Conservation (phyloP, 2,329 filamentous ascomycete species). For the Huntiella decipiens region DNA sequence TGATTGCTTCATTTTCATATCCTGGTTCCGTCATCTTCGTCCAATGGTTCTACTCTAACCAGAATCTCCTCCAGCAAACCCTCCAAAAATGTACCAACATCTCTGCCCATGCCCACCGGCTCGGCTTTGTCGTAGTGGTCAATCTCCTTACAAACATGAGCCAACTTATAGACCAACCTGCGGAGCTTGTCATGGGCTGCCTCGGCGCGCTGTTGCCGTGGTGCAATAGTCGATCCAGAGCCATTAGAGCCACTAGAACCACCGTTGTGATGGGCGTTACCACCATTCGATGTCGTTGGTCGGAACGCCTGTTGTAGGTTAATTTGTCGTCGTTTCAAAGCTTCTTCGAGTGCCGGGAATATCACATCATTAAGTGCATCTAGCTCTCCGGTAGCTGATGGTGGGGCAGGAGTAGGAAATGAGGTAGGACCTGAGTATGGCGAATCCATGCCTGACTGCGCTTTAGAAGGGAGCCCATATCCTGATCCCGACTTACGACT, state of each 20-base stretch:
- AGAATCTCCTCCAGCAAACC: slow-evolving; percentile 80
- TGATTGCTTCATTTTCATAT: neutral
- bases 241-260: neutral
- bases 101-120: slow-evolving; percentile 83
- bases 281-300: slow-evolving; percentile 17
- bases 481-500: neutral
- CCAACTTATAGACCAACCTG: slow-evolving; percentile 64
- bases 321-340: slow-evolving; percentile 59
- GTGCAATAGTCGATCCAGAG: slow-evolving; percentile 21
- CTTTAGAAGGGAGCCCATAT: slow-evolving; percentile 16
- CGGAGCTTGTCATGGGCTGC: slow-evolving; percentile 65
- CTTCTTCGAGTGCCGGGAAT: slow-evolving; percentile 78
- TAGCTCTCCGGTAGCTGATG: slow-evolving; percentile 47
- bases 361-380: slow-evolving; percentile 84
- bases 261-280: no score
- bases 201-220: slow-evolving; percentile 48
- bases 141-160: slow-evolving; percentile 71
- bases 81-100: slow-evolving; percentile 75
- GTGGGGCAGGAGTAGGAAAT: slow-evolving; percentile 37
- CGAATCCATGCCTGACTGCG: slow-evolving; percentile 14
- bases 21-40: slow-evolving; percentile 38
- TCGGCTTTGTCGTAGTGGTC: slow-evolving; percentile 72
- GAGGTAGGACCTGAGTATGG: slow-evolving; percentile 24
- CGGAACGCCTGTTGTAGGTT: slow-evolving; percentile 35
- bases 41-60: slow-evolving; percentile 73